Conservation (phyloP, 1,284 basidiomycete genomes). For the Cryptococcus floricola region DNA sequence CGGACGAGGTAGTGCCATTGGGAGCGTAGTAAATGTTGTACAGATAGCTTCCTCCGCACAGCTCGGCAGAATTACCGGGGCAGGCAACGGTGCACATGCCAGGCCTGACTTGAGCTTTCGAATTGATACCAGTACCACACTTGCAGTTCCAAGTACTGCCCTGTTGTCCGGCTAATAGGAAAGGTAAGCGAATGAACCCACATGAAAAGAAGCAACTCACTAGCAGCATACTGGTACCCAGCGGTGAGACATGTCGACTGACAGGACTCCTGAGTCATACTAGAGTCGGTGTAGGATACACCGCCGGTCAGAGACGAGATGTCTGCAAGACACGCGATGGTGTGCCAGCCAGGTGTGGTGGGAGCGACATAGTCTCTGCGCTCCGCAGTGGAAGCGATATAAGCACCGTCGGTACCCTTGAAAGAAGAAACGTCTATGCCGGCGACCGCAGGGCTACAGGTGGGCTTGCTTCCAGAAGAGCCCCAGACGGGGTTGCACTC, state of each 20-base stretch:
- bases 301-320: slow-evolving; percentile 7
- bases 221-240: slow-evolving; percentile 22
- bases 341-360: slow-evolving; percentile 31
- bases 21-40: slow-evolving; percentile 29
- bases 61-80: slow-evolving; percentile 28
- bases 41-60: slow-evolving; percentile 28
- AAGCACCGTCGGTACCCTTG: slow-evolving; percentile 22
- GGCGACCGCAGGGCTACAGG: slow-evolving; percentile 18
- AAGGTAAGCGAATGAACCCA: too few species aligned
- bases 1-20: slow-evolving; percentile 10
- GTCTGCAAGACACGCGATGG: slow-evolving; percentile 27
- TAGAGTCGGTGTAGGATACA: slow-evolving; percentile 12
- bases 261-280: slow-evolving; percentile 23
- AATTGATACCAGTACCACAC: slow-evolving; percentile 23
- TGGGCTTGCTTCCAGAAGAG: slow-evolving; percentile 23
- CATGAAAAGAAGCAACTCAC: too few species aligned
- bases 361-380: slow-evolving; percentile 16
- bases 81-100: slow-evolving; percentile 33
- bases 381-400: slow-evolving; percentile 10
- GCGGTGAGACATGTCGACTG: slow-evolving; percentile 15
- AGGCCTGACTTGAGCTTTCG: slow-evolving; percentile 14
- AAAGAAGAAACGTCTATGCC: slow-evolving; percentile 23
- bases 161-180: slow-evolving; percentile 6
- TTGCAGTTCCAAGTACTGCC: slow-evolving; percentile 13
- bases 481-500: slow-evolving; percentile 37